Evolutionary conservation across 805 yeast species (phyloP).

Genomic region (Lipomyces spencermartinsiae): DNA sequence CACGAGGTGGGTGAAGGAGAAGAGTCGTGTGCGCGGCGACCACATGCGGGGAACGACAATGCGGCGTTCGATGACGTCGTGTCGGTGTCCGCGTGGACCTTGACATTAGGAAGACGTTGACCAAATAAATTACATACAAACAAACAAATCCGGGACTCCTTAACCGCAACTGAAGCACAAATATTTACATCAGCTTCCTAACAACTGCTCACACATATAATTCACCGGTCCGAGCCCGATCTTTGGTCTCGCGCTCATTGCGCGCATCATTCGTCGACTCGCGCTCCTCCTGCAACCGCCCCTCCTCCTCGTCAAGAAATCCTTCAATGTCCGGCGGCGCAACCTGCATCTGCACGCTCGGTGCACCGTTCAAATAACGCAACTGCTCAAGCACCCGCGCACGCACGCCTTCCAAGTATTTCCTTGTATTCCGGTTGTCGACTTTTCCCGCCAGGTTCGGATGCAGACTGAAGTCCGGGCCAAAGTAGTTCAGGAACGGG

Average conservation of each 20-base stretch:
- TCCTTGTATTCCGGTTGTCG: conserved; percentile 84
- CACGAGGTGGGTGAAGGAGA: background rate
- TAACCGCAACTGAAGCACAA: background rate
- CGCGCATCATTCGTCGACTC: conserved; percentile 38
- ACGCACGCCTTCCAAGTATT: conserved; percentile 79
- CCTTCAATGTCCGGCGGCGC: conserved; percentile 72
- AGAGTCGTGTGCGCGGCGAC: background rate
- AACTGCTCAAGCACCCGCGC: conserved; percentile 80
- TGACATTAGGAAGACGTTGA: background rate
- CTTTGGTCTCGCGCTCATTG: conserved; percentile 34
- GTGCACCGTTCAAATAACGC: conserved; percentile 85
- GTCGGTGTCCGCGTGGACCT: background rate
- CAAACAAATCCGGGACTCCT: background rate
- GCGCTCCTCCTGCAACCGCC: conserved; percentile 45
- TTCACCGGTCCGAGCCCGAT: conserved; percentile 39
- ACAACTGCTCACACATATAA: conserved; percentile 19
- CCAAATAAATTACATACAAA: background rate
- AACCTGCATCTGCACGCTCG: conserved; percentile 90
- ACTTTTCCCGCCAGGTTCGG: conserved; percentile 80
- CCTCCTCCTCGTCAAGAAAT: conserved; percentile 48
- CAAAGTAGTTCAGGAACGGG: conserved; percentile 83
- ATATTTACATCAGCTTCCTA: background rate
- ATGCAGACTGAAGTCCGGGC: conserved; percentile 88
- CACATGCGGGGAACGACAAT: background rate
- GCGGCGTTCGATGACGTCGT: background rate